Evolutionary conservation across 2,329 filamentous ascomycete genomes (phyloP).

Genomic region (Fusarium pininemorale): DNA sequence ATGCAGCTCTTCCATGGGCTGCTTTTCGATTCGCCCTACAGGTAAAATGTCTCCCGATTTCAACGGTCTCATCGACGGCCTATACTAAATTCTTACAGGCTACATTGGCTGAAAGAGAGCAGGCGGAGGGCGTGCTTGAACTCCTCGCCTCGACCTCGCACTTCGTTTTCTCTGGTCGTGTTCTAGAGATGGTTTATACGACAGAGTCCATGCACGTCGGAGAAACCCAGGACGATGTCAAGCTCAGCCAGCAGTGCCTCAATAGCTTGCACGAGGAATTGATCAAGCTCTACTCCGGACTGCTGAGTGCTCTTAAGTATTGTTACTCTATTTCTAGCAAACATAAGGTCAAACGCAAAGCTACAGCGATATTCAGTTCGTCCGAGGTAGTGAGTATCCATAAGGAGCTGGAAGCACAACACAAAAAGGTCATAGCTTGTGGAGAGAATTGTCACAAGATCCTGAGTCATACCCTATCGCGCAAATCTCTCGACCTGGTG

Average conservation of each 20-base stretch:
- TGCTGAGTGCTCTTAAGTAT: fast-evolving
- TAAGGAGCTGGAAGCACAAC: fast-evolving
- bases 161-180: fast-evolving
- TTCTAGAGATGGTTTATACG: not conserved
- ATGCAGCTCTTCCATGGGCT: not conserved
- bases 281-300: fast-evolving
- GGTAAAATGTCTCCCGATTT: no score
- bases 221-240: fast-evolving
- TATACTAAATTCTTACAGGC: not conserved
- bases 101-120: not conserved
- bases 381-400: fast-evolving
- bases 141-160: not conserved
- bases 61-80: no score
- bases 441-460: not conserved
- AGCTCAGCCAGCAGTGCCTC: fast-evolving
- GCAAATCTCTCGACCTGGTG: not conserved
- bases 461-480: fast-evolving
- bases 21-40: not conserved
- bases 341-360: not conserved
- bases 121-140: fast-evolving
- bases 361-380: fast-evolving
- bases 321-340: fast-evolving
- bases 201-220: fast-evolving
- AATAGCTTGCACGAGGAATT: fast-evolving
- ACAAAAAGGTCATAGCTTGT: not conserved